Evolutionary conservation across 768 basidiomycete genomes (phyloP), one percentile per base, ranked within the genome.

Genomic region (Suillus spraguei): DNA sequence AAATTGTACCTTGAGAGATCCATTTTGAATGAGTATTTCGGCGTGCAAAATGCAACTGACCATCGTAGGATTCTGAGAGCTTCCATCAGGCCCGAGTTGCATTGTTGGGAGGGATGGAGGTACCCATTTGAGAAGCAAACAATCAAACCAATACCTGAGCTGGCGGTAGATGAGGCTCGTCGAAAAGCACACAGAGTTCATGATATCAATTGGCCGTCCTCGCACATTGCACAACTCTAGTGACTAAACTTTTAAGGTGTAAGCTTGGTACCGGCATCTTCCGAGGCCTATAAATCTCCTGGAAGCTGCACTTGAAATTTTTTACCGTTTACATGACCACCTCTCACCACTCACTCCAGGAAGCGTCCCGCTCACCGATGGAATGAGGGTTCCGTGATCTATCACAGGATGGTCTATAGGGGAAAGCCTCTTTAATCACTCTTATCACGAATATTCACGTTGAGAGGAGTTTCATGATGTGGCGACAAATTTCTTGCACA

Each of bases 391-490:
- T 67, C 59, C 70, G 80, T 82, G 83, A 62, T 66, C 69, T 64
- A 66, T 65, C 59, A 64, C 68, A 64, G 69, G 78, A 74, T 81
- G 86, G 86, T 80, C 74, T 67, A 83, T 83, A 89, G 58, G 59
- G 64, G 76, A 79, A 52, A 75, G 87, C 90, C 90, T 82, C 81
- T 74, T 85, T 92, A 92, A 93, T 92, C 91, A 85, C 91, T 92
- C 89, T 80, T 75, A 87, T 87, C 87, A 83, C 89, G 80, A 73
- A 78, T 62, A 72, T 72, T 66, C 78, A 92, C 88, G 89, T 84
- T 69, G 87, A 85, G 79, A 83, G 84, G 89, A 90, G 91, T 92
- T 93, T 93, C 91, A 92, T 92, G 87, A 79, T 80, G 85, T 76
- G 90, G 90, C 89, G 63, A 91, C 82, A 90, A 33, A 39, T 58